These are phyloP conservation scores for Psilocybe subaeruginosa DNA, from an alignment of 768 basidiomycete genomes.

Conservation along the genomic window DNA sequence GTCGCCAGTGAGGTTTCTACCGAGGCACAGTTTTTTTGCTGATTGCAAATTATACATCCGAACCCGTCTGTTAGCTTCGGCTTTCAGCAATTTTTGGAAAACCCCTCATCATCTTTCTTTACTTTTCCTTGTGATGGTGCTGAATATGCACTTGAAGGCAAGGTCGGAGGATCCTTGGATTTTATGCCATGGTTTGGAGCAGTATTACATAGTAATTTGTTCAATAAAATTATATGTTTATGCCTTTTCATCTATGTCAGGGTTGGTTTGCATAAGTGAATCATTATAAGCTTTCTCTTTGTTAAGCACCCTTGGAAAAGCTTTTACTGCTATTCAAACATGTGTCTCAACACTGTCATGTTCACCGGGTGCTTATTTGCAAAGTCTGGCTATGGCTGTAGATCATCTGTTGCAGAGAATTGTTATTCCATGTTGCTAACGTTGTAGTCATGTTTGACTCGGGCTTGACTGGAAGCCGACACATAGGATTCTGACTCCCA, in stretches of 20 bases:
- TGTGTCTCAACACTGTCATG: rapidly evolving
- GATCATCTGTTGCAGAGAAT: too few relatives aligned
- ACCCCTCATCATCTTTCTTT: slow-evolving; percentile 21
- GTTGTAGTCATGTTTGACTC: too few relatives aligned
- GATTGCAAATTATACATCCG: slow-evolving; percentile 98
- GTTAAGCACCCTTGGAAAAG: too few relatives aligned
- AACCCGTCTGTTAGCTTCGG: slow-evolving; percentile 90
- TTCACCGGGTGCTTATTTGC: too few relatives aligned
- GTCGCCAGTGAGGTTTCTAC: slow-evolving; percentile 79
- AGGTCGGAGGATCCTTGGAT: not conserved
- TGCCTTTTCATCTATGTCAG: not conserved
- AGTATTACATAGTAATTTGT: not conserved
- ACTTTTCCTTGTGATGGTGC: slow-evolving; percentile 29
- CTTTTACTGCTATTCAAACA: too few relatives aligned
- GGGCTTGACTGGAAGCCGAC: too few relatives aligned
- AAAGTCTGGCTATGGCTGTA: too few relatives aligned
- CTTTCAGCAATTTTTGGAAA: slow-evolving; percentile 92
- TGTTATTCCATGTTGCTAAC: too few relatives aligned
- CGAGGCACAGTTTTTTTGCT: slow-evolving; percentile 87
- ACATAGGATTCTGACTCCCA: too few relatives aligned
- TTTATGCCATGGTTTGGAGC: not conserved
- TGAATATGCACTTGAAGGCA: slow-evolving; percentile 5
- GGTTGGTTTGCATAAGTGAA: too few relatives aligned
- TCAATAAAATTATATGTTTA: not conserved
- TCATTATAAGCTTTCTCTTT: too few relatives aligned